A percentile compares a stretch with the other conserved stretches of the same genome.
These are phyloP conservation scores for Saccharomycopsis microspora DNA, from an alignment of 805 yeast genomes.

Conservation along the genomic window DNA sequence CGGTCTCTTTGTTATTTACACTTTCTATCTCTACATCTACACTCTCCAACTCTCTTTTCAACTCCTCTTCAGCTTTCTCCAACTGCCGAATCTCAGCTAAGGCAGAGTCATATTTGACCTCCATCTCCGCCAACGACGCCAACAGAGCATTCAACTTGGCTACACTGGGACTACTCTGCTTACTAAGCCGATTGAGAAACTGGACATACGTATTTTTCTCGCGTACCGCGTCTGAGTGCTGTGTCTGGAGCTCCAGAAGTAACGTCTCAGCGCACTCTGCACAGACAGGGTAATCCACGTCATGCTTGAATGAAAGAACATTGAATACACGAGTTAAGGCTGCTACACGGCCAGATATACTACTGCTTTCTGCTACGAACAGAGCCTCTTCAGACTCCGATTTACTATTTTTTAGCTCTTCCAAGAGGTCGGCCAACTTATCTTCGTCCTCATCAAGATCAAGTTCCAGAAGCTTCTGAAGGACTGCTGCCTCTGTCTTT, in stretches of 20 bases:
- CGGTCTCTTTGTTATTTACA: conserved; percentile 36
- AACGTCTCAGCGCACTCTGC: conserved; percentile 68
- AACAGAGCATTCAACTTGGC: conserved; percentile 19
- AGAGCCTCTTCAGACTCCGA: conserved; percentile 18
- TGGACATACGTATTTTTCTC: conserved; percentile 73
- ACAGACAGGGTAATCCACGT: conserved; percentile 81
- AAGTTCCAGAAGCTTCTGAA: background rate
- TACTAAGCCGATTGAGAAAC: conserved; percentile 59
- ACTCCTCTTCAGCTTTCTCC: conserved; percentile 27
- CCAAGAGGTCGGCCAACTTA: background rate
- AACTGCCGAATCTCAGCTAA: conserved; percentile 32
- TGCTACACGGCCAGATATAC: conserved; percentile 38
- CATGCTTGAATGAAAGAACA: conserved; percentile 58
- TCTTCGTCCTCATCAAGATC: background rate
- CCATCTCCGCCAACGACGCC: conserved; percentile 18
- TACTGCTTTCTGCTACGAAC: conserved; percentile 17
- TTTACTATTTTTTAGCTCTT: background rate
- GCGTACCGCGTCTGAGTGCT: conserved; percentile 59
- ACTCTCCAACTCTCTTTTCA: conserved; percentile 32
- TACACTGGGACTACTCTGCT: conserved; percentile 23
- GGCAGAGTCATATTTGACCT: conserved; percentile 33
- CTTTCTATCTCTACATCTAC: conserved; percentile 37
- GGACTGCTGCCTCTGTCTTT: background rate
- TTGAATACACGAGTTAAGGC: conserved; percentile 58
- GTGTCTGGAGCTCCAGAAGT: conserved; percentile 50